Evolutionary conservation across 164 flowering plant species (phyloP).

Genomic region (Brasenia schreberi): DNA sequence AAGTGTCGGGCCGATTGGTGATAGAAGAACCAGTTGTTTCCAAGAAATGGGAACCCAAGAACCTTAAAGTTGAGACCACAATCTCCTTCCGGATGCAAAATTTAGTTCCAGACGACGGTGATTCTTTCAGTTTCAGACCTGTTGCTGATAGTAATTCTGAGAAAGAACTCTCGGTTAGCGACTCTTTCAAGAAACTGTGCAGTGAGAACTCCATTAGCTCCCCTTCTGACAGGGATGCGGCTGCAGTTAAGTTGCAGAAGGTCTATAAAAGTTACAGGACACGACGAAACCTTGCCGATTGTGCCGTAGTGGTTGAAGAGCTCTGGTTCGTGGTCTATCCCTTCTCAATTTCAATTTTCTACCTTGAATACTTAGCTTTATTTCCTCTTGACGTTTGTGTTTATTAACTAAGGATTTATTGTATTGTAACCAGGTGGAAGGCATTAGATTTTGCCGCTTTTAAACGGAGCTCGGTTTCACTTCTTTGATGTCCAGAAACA

Average conservation of each 20-base stretch:
- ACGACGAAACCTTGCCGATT: constrained; percentile 61
- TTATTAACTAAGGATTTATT: not conserved
- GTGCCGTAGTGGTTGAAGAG: constrained; percentile 64
- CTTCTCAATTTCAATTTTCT: not conserved
- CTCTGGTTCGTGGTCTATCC: constrained; percentile 32
- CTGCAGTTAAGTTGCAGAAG: constrained; percentile 59
- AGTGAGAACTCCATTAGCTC: constrained; percentile 19
- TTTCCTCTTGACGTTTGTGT: not conserved
- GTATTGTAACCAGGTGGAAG: constrained; percentile 43
- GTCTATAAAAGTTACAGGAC: constrained; percentile 66
- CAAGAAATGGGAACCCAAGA: constrained; percentile 22
- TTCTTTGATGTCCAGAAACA: constrained; percentile 27
- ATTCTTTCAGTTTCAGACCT: not conserved
- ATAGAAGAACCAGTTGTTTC: constrained; percentile 22
- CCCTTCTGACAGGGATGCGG: constrained; percentile 33
- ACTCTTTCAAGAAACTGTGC: constrained; percentile 7
- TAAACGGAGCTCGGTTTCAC: constrained; percentile 32
- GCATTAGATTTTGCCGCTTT: constrained; percentile 49
- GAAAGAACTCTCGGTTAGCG: not conserved
- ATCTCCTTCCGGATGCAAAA: constrained; percentile 17
- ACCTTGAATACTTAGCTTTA: not conserved
- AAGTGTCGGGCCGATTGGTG: not conserved
- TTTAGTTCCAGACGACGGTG: constrained; percentile 11
- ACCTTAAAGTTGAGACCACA: constrained; percentile 9
- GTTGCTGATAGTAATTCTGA: not conserved